Percentiles rank a stretch among this genome's conserved stretches.
These are phyloP conservation scores for Lipomyces sp. DNA, from an alignment of 805 yeast species.

Conservation along the genomic window DNA sequence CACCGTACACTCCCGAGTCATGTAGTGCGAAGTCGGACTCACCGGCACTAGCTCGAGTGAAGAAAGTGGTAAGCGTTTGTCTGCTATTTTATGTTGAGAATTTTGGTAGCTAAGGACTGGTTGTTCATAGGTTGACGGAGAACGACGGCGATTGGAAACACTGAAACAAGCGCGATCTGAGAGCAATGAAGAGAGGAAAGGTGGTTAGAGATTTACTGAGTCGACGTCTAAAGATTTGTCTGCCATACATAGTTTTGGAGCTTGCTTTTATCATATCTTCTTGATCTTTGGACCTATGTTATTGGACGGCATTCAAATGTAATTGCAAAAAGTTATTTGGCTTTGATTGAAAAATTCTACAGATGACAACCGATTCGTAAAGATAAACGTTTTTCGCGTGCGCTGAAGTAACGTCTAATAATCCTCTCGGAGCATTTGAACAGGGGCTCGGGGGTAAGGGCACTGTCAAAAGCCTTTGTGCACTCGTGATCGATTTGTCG, in stretches of 20 bases:
- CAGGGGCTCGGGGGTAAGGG: not conserved
- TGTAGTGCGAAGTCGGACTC: conserved; percentile 44
- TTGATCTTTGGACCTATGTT: not conserved
- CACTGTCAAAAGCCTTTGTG: not conserved
- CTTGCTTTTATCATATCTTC: not conserved
- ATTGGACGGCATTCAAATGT: not conserved
- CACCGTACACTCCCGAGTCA: conserved; percentile 50
- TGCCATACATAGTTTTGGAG: not conserved
- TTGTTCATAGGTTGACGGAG: conserved; percentile 46
- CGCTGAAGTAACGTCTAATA: too few relatives aligned
- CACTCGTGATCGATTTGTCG: too few relatives aligned
- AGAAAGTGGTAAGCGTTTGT: conserved; percentile 50
- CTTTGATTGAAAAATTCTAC: not conserved
- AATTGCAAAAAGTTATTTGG: not conserved
- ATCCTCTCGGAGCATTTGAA: not conserved
- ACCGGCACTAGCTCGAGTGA: conserved; percentile 50
- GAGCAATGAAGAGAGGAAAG: conserved; percentile 50
- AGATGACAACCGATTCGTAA: too few relatives aligned
- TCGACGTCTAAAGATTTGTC: not conserved
- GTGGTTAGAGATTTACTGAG: conserved; percentile 51
- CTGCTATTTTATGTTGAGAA: not conserved
- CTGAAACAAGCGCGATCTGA: conserved; percentile 4
- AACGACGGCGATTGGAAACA: conserved; percentile 52
- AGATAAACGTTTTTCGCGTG: too few relatives aligned
- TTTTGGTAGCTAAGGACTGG: not conserved